These are phyloP conservation scores for Trichomonas vaginalis DNA, from an alignment of 208 protist genomes.

Conservation along the genomic window DNA sequence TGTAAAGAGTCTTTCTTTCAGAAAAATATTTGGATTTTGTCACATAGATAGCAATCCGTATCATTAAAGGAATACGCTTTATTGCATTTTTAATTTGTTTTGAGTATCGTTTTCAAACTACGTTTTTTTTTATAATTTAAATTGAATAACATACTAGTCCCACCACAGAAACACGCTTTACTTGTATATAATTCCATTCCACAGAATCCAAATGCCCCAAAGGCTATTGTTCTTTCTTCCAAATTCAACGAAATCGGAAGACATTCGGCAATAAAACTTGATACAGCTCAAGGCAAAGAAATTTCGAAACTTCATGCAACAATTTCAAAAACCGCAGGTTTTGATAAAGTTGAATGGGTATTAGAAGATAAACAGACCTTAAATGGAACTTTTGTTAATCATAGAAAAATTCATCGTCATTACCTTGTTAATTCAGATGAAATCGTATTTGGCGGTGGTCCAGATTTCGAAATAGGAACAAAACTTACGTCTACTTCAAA, in stretches of 20 bases:
- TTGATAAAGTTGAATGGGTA: not conserved
- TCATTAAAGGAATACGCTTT: too few species aligned
- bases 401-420: not conserved
- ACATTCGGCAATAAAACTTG: not conserved
- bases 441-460: not conserved
- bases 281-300: not conserved
- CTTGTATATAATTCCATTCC: not conserved
- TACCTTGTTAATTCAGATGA: not conserved
- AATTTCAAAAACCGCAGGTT: not conserved
- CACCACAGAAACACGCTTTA: not conserved
- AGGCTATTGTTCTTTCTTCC: not conserved
- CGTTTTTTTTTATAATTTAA: not conserved
- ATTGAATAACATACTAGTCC: not conserved
- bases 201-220: not conserved
- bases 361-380: not conserved
- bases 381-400: conserved; percentile 11
- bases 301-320: not conserved
- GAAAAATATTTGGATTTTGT: too few species aligned
- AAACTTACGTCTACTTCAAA: not conserved
- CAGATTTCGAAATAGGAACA: not conserved
- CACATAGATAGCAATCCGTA: too few species aligned
- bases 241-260: not conserved
- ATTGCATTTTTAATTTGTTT: not conserved
- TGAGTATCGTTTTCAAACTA: not conserved
- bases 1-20: too few species aligned